These are phyloP conservation scores for Sclerotinia spermophila DNA, from an alignment of 2,329 filamentous ascomycete genomes.

Conservation along the genomic window DNA sequence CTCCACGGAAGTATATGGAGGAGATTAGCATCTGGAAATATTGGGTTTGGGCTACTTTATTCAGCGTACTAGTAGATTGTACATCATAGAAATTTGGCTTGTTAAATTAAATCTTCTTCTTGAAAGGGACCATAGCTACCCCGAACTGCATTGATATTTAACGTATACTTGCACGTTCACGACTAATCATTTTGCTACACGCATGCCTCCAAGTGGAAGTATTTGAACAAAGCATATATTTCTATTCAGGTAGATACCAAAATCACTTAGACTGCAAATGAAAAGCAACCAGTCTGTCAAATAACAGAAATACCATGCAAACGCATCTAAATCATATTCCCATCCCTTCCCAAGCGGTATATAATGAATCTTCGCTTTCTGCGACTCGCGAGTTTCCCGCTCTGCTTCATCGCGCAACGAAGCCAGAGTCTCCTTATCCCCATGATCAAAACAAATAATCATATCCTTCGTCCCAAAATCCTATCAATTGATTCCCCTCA, in stretches of 20 bases:
- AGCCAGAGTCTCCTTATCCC: not conserved
- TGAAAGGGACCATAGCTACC: not conserved
- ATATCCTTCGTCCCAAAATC: not conserved
- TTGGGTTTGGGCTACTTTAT: not conserved
- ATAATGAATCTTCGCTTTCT: not conserved
- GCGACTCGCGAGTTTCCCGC: not conserved
- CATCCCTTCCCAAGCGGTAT: not conserved
- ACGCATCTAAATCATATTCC: not conserved
- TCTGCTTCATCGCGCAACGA: not conserved
- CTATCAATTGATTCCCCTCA: not conserved
- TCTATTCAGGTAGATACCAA: not conserved
- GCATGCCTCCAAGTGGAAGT: not conserved
- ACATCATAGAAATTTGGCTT: not conserved
- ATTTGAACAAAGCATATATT: not conserved
- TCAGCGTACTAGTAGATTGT: not conserved
- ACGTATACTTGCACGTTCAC: not conserved
- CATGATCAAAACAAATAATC: not conserved
- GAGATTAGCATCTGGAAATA: not conserved
- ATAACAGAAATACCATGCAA: not conserved
- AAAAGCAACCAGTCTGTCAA: not conserved
- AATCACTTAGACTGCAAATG: not conserved
- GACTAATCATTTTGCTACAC: not conserved
- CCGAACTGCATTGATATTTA: not conserved
- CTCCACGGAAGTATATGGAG: not conserved
- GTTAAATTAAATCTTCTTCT: not conserved